A percentile compares a stretch with the other conserved stretches of the same genome.
Conservation (phyloP, 78 protist species). For the Chrysochromulina parva region DNA sequence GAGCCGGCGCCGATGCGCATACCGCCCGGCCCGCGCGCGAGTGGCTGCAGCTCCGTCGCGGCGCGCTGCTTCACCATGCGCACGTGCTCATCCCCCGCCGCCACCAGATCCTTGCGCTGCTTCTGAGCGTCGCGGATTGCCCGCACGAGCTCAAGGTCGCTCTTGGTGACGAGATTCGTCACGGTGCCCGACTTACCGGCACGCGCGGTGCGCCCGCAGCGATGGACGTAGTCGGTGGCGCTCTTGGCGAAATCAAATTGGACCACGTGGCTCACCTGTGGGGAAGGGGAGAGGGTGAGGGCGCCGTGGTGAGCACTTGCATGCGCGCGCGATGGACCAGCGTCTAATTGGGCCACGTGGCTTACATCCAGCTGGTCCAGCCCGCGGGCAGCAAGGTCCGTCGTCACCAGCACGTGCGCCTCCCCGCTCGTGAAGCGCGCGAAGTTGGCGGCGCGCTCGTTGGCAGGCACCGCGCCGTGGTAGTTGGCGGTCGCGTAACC, state of each 20-base stretch:
- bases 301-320: too few species aligned
- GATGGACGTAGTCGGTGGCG: slow-evolving; percentile 70
- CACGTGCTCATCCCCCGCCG: background rate
- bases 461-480: slow-evolving; percentile 4
- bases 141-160: slow-evolving; percentile 2
- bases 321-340: background rate
- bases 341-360: too few species aligned
- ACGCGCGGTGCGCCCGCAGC: slow-evolving; percentile 82
- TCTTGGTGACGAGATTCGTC: slow-evolving; percentile 34
- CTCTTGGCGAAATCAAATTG: background rate
- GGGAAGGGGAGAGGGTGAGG: too few species aligned
- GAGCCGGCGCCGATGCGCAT: too few species aligned
- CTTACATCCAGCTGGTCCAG: slow-evolving; percentile 51
- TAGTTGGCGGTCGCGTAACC: background rate
- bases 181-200: slow-evolving; percentile 65
- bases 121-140: background rate
- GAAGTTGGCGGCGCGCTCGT: slow-evolving; percentile 2
- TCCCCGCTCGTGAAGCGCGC: background rate
- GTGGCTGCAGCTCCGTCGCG: too few species aligned
- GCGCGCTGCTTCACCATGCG: too few species aligned
- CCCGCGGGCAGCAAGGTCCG: slow-evolving; percentile 81
- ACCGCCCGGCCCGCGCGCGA: too few species aligned
- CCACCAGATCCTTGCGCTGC: background rate
- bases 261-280: background rate
- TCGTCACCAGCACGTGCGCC: slow-evolving; percentile 52